Base-by-base conservation (phyloP, 1,284 basidiomycete genomes). In the Coniferiporia weirii region DNA sequence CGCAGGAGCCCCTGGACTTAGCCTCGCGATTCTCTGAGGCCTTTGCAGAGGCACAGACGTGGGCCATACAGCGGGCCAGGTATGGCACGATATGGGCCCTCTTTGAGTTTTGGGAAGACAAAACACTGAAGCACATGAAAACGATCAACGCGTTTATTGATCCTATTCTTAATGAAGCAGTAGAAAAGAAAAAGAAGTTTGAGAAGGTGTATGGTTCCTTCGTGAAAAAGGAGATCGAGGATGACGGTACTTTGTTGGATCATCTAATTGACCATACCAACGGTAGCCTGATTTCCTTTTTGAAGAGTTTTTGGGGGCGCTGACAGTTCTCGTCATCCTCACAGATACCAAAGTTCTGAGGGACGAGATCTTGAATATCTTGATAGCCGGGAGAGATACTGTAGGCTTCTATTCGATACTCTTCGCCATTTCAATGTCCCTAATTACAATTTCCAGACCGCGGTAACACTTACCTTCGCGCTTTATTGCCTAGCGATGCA, bases 231-330 rank as follows among this genome's bases (percentile, higher is more conserved):
- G 67, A 69, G 55, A 55, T 62, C 20, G 43, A 61, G 12, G 77
- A 78, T 4, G 76, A 74, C 1, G 76, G 74, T 34, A 79, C 78
- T 0, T 64, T 85, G 12, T 65, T 85, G 13, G 81, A 80, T 56
- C 75, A 82, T 63, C 65, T 85, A 47, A 70, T 84, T 19, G 70
- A 74, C 12, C 68, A 75, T 32, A 83, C 82, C 0, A 74, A 75
- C 27, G 81, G 80, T 78, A 46, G 58, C 71, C 63, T 10, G 5
- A 4, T 19, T 38, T 20, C 9, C 45, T 32, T 34, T 9, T 36
- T 36, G 10, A 17, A 27, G 9, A 52, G 13, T 2, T 15, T 27
- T 15, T 12, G 22, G 44, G 7, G 22, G n/a, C 32, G 3, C 27
- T 22, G 17, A 3, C 19, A 9, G 22, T 45, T 32, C 20, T 17